These are phyloP conservation scores for Astrothelium subdiscretum DNA, from an alignment of 495 filamentous ascomycete genomes.

Conservation along the genomic window DNA sequence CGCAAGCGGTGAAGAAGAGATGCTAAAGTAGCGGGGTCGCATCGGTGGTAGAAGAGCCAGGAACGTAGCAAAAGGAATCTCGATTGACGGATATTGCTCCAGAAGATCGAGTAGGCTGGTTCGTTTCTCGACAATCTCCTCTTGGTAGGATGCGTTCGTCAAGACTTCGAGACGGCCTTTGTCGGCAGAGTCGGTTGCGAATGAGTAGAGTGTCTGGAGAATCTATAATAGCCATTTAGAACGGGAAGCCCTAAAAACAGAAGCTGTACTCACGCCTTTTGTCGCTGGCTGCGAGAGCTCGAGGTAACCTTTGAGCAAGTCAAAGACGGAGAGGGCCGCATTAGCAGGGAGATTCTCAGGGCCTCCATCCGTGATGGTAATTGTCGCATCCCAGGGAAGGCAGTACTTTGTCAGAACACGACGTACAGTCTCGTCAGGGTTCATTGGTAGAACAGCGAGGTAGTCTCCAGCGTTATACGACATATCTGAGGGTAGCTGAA, in stretches of 20 bases:
- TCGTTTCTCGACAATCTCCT: constrained; percentile 45
- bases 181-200: neutral
- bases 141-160: constrained; percentile 28
- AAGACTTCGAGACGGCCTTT: neutral
- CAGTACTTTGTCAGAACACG: constrained; percentile 42
- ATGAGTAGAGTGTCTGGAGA: neutral
- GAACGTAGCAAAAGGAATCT: constrained; percentile 49
- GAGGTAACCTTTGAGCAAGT: constrained; percentile 57
- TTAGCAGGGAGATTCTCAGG: neutral
- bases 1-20: constrained; percentile 59
- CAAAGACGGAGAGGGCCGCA: constrained; percentile 38
- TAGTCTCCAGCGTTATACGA: constrained; percentile 65
- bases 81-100: constrained; percentile 42
- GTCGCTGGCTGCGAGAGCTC: constrained; percentile 62
- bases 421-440: constrained; percentile 45
- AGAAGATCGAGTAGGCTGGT: constrained; percentile 55
- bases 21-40: constrained; percentile 66
- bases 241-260: neutral
- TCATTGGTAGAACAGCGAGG: constrained; percentile 60
- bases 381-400: constrained; percentile 49
- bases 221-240: neutral
- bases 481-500: constrained; percentile 53
- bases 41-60: constrained; percentile 62
- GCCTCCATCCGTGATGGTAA: constrained; percentile 29
- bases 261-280: constrained; percentile 29